Evolutionary conservation across 176 grass and related monocot genomes (phyloP).

Genomic region (Raddia guianensis): DNA sequence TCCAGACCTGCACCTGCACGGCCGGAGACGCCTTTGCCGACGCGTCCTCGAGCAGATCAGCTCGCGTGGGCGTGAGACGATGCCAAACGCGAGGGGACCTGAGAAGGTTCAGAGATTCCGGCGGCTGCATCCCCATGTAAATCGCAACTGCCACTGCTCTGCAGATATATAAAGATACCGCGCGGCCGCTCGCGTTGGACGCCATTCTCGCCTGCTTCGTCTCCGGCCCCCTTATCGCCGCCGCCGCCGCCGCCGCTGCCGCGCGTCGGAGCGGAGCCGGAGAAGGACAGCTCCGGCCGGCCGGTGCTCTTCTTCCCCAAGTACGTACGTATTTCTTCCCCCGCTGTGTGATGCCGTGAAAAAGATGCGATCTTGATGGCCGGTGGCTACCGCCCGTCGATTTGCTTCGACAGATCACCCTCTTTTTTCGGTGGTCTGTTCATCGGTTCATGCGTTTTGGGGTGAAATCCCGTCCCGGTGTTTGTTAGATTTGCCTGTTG

Average conservation of each 20-base stretch:
- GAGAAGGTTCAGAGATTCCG: constrained; percentile 22
- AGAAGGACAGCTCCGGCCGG: background rate
- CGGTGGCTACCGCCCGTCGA: background rate
- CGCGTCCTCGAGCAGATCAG: background rate
- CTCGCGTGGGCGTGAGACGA: too few species aligned
- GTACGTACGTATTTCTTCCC: background rate
- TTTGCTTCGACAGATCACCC: background rate
- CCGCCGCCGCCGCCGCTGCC: background rate
- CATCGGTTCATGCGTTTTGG: too few species aligned
- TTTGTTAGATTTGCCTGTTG: too few species aligned
- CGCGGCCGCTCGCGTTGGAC: constrained; percentile 12
- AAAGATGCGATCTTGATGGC: background rate
- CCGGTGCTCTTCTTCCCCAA: constrained; percentile 26
- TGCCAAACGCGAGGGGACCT: background rate
- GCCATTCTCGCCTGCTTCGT: background rate
- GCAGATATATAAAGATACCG: background rate
- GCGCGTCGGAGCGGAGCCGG: background rate
- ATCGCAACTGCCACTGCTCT: constrained; percentile 10
- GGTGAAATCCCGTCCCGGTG: background rate
- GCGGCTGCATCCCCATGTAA: background rate
- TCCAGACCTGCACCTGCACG: background rate
- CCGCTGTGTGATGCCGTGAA: background rate
- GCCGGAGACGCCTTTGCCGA: background rate
- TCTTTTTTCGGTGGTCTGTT: too few species aligned
- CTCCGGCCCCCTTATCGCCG: background rate